A percentile compares a stretch with the other conserved stretches of the same genome.
phyloP scores from a whole-genome alignment of 345 rosid genomes.

The Salix dunnii region DNA sequence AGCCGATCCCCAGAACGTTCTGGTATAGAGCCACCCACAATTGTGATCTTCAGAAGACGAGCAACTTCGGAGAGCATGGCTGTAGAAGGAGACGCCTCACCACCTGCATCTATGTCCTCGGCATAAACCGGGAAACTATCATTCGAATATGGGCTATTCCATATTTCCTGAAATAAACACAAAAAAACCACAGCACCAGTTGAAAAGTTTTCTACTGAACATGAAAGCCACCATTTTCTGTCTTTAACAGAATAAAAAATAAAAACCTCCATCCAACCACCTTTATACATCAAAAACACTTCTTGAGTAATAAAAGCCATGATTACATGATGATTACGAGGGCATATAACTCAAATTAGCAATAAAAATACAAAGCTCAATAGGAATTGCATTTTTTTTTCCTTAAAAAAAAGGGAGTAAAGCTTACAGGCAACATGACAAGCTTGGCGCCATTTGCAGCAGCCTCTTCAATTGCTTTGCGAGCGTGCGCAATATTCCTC shows the following conservation, averaged over 20 bases:
- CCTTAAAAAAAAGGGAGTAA: not conserved
- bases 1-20: constrained; percentile 63
- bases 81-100: constrained; percentile 67
- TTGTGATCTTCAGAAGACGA: constrained; percentile 56
- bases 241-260: not conserved
- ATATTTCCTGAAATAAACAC: constrained; percentile 60
- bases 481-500: constrained; percentile 72
- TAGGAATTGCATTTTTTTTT: no score
- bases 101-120: constrained; percentile 73
- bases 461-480: constrained; percentile 62
- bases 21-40: constrained; percentile 88
- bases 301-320: not conserved
- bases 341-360: no score
- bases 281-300: no score
- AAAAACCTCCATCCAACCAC: no score
- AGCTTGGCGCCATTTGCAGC: constrained; percentile 71
- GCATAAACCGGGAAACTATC: constrained; percentile 89
- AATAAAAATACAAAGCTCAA: no score
- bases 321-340: not conserved
- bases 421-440: constrained; percentile 77
- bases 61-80: constrained; percentile 84
- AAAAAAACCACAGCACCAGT: not conserved
- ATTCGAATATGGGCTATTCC: constrained; percentile 87
- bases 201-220: not conserved
- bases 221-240: not conserved